Percentiles rank a stretch among this genome's conserved stretches.
phyloP scores from a whole-genome alignment of 164 flowering plant genomes.

The Magnolia officinalis region DNA sequence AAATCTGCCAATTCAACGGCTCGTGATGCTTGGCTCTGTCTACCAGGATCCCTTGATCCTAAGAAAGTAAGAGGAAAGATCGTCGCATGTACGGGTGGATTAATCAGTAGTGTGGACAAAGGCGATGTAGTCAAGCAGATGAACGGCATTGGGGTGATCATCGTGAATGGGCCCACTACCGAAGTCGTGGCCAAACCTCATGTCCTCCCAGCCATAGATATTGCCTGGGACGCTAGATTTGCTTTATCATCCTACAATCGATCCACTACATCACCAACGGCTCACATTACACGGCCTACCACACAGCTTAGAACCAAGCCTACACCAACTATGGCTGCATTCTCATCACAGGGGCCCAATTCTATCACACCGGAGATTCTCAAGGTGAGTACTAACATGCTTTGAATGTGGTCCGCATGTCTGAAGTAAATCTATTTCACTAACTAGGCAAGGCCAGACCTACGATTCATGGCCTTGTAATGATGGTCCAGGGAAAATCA shows the following conservation, averaged over 20 bases:
- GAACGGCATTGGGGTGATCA: conserved; percentile 57
- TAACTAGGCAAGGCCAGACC: too few relatives aligned
- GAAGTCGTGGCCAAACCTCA: conserved; percentile 36
- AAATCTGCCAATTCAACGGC: conserved; percentile 25
- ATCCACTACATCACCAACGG: conserved; percentile 22
- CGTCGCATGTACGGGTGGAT: conserved; percentile 47
- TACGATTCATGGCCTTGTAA: neutral
- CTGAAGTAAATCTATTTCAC: too few relatives aligned
- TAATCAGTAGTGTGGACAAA: conserved; percentile 34
- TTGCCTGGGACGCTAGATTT: conserved; percentile 5
- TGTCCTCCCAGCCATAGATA: conserved; percentile 44
- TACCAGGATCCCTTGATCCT: conserved; percentile 34
- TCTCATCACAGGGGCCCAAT: conserved; percentile 67
- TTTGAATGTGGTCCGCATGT: conserved; percentile 21
- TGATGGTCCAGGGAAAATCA: too few relatives aligned
- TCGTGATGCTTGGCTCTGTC: conserved; percentile 8
- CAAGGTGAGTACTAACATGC: conserved; percentile 21
- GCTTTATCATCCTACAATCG: neutral
- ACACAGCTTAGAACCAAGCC: conserved; percentile 44
- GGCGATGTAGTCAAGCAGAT: conserved; percentile 29
- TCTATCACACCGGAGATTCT: conserved; percentile 53
- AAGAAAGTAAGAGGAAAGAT: conserved; percentile 53
- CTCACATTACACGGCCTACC: conserved; percentile 34
- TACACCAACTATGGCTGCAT: conserved; percentile 65
- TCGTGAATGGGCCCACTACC: conserved; percentile 35